A percentile compares a stretch with the other conserved stretches of the same genome.
These are phyloP conservation scores for Arctostaphylos glauca DNA, from an alignment of 148 eudicot species.

Conservation along the genomic window DNA sequence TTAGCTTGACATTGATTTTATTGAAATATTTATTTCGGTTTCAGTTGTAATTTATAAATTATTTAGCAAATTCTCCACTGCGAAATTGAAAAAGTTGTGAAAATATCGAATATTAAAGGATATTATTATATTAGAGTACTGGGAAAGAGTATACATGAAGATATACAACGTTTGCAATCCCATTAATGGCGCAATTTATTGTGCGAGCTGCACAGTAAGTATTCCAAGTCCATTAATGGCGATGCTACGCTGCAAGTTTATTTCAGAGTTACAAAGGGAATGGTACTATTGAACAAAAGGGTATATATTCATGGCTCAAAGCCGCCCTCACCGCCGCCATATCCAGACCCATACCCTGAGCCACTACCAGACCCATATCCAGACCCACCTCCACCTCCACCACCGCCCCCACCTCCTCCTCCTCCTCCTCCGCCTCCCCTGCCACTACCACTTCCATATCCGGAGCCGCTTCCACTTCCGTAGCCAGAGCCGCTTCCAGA, in stretches of 20 bases:
- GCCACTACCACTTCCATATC: slow-evolving; percentile 23
- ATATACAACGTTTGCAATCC: not conserved
- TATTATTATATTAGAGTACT: not conserved
- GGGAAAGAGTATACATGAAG: not conserved
- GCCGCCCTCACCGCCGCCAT: slow-evolving; percentile 15
- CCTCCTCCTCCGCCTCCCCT: slow-evolving; percentile 24
- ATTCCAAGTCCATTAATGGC: not conserved
- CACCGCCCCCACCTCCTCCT: slow-evolving; percentile 16
- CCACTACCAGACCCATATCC: slow-evolving; percentile 27
- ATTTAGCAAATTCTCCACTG: not conserved
- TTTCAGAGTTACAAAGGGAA: not conserved
- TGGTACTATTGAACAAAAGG: not conserved
- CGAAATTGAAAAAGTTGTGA: not conserved
- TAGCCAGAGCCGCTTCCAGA: slow-evolving; percentile 27
- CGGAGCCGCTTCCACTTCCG: slow-evolving; percentile 29
- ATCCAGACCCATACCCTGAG: slow-evolving; percentile 23
- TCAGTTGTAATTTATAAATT: not conserved
- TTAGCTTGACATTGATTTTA: not conserved
- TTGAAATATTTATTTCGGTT: not conserved
- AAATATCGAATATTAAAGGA: not conserved
- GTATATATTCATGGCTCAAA: not conserved
- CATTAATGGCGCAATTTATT: no score
- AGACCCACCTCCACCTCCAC: slow-evolving; percentile 16
- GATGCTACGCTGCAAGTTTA: not conserved
- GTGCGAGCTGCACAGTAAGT: no score